These are phyloP conservation scores for Russula emetica DNA, from an alignment of 768 basidiomycete genomes.

Conservation along the genomic window DNA sequence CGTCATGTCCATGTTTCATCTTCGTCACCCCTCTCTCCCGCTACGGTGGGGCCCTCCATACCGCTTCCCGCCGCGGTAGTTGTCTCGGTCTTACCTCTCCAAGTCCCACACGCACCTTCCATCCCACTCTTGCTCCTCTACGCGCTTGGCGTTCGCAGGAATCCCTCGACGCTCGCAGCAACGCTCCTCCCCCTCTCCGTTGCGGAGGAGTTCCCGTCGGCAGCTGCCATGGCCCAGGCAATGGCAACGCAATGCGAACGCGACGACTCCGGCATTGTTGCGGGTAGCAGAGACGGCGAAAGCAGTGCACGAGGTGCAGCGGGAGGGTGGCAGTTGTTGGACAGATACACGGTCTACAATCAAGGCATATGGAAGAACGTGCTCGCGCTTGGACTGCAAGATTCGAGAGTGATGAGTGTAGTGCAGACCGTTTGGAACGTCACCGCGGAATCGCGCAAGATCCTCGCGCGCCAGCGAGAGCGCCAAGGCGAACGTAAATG, in stretches of 20 bases:
- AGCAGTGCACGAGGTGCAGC: background rate
- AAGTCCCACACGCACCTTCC: constrained; percentile 22
- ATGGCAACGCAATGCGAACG: constrained; percentile 23
- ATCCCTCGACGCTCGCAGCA: constrained; percentile 23
- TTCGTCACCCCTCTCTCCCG: background rate
- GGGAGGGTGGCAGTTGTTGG: constrained; percentile 28
- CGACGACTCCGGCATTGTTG: constrained; percentile 27
- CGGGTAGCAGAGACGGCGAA: background rate
- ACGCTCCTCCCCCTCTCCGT: constrained; percentile 21
- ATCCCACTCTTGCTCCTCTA: constrained; percentile 19
- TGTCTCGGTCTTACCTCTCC: constrained; percentile 16
- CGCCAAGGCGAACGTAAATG: background rate
- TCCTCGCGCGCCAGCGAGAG: constrained; percentile 28
- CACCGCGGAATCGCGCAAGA: constrained; percentile 56
- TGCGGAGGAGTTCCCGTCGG: constrained; percentile 24
- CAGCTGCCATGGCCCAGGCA: constrained; percentile 31
- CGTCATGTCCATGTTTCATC: background rate
- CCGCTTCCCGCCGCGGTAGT: background rate
- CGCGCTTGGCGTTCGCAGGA: constrained; percentile 14
- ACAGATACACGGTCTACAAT: constrained; percentile 40
- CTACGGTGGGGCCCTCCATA: background rate
- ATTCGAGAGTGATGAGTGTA: constrained; percentile 44
- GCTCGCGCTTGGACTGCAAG: constrained; percentile 49
- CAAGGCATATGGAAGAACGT: constrained; percentile 67
- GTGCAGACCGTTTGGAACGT: constrained; percentile 68